Conservation (phyloP, 352 stramenopile genomes). For the Phytophthora pisi region DNA sequence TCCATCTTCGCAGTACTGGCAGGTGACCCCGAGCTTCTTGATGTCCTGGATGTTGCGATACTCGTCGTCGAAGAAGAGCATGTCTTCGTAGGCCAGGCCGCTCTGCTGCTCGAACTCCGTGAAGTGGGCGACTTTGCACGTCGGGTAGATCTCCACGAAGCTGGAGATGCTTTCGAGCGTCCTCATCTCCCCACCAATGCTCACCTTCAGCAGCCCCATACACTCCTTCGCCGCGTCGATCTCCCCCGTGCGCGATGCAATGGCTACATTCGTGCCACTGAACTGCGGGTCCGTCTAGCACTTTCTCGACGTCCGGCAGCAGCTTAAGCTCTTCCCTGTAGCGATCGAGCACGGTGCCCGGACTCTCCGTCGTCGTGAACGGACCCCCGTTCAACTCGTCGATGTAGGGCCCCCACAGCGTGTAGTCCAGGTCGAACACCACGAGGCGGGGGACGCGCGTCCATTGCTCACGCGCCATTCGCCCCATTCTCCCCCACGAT, state of each 20-base stretch:
- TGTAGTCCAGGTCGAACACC: slow-evolving; percentile 81
- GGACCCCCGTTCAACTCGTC: slow-evolving; percentile 78
- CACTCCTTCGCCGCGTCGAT: slow-evolving; percentile 76
- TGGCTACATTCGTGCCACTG: slow-evolving; percentile 35
- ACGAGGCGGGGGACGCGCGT: slow-evolving; percentile 60
- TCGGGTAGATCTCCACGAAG: slow-evolving; percentile 79
- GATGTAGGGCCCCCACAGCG: slow-evolving; percentile 82
- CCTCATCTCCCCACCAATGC: slow-evolving; percentile 19
- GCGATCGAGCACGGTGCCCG: slow-evolving; percentile 75
- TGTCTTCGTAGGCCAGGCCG: slow-evolving; percentile 90
- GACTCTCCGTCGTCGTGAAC: slow-evolving; percentile 57
- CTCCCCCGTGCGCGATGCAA: slow-evolving; percentile 74
- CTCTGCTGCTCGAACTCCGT: slow-evolving; percentile 84
- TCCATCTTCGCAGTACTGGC: slow-evolving; percentile 72
- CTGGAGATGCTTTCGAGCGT: slow-evolving; percentile 57
- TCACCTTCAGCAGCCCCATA: slow-evolving; percentile 59
- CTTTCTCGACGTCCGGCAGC: slow-evolving; percentile 45
- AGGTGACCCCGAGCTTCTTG: slow-evolving; percentile 71
- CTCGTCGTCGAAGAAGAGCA: slow-evolving; percentile 98
- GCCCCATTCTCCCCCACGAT: background rate
- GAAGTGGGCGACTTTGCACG: slow-evolving; percentile 91
- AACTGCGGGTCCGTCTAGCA: slow-evolving; percentile 80
- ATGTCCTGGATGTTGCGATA: slow-evolving; percentile 79
- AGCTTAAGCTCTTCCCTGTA: slow-evolving; percentile 43
- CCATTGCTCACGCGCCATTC: slow-evolving; percentile 35